Evolutionary conservation across 176 grass and related monocot genomes (phyloP).

Genomic region (Rhynchospora tenuis): DNA sequence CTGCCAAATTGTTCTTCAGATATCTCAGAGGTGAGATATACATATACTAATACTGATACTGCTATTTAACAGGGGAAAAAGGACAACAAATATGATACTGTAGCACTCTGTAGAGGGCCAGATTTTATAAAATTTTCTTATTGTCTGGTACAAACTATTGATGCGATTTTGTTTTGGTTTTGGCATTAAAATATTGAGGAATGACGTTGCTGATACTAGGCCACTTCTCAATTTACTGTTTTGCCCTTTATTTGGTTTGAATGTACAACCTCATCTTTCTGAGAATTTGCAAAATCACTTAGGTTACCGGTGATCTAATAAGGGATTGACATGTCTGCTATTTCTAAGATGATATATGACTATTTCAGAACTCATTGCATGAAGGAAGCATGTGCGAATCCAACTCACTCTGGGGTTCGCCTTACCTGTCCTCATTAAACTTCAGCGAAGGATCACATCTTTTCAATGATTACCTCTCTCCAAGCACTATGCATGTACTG

Average conservation of each 20-base stretch:
- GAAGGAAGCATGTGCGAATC: constrained; percentile 11
- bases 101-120: neutral
- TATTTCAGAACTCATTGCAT: constrained; percentile 12
- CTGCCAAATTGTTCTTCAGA: constrained; percentile 12
- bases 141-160: neutral
- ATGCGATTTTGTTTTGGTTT: neutral
- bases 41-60: neutral
- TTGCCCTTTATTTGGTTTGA: neutral
- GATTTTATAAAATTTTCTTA: neutral
- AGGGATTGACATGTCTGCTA: neutral
- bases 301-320: neutral
- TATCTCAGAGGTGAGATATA: neutral
- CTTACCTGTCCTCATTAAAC: neutral
- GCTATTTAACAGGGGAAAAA: neutral
- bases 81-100: neutral
- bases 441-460: neutral
- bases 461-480: neutral
- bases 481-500: neutral
- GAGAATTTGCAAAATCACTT: neutral
- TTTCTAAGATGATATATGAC: neutral
- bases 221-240: neutral
- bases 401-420: constrained; percentile 1
- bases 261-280: neutral
- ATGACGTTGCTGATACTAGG: too few species aligned
- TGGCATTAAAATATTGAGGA: too few species aligned